Conservation (phyloP, 768 basidiomycete genomes). For the Dacryopinax primogenitus region DNA sequence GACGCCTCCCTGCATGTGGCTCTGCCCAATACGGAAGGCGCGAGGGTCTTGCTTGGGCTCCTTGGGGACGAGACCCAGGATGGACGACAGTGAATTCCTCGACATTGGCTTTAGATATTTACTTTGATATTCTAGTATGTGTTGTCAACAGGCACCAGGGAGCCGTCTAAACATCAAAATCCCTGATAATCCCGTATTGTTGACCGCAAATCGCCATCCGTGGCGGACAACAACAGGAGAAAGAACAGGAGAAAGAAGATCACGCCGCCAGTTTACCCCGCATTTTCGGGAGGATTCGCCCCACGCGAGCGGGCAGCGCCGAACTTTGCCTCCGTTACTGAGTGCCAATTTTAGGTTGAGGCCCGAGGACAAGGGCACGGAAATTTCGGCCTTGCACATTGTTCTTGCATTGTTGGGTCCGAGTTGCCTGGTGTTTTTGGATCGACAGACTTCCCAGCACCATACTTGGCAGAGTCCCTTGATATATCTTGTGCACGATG, state of each 20-base stretch:
- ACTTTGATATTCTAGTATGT: background rate
- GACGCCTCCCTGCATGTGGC: slow-evolving; percentile 1
- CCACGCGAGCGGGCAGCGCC: background rate
- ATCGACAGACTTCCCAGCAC: background rate
- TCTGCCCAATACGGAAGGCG: background rate
- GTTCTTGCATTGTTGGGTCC: background rate
- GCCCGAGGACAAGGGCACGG: background rate
- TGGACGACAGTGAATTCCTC: background rate
- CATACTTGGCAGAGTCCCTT: background rate
- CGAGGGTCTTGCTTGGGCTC: slow-evolving; percentile 1
- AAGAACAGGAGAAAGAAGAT: too few relatives aligned
- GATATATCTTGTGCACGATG: background rate
- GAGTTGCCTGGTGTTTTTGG: background rate
- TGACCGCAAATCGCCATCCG: background rate
- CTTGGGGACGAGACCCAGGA: background rate
- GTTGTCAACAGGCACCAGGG: background rate
- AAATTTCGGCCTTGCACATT: background rate
- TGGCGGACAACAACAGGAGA: too few relatives aligned
- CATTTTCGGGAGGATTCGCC: slow-evolving; percentile 4
- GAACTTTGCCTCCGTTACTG: background rate
- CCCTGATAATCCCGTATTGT: background rate
- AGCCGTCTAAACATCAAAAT: background rate
- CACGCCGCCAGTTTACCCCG: slow-evolving; percentile 1
- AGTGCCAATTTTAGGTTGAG: background rate
- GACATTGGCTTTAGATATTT: background rate